Conservation (phyloP, 2,329 filamentous ascomycete species). For the Diaporthe velutina region DNA sequence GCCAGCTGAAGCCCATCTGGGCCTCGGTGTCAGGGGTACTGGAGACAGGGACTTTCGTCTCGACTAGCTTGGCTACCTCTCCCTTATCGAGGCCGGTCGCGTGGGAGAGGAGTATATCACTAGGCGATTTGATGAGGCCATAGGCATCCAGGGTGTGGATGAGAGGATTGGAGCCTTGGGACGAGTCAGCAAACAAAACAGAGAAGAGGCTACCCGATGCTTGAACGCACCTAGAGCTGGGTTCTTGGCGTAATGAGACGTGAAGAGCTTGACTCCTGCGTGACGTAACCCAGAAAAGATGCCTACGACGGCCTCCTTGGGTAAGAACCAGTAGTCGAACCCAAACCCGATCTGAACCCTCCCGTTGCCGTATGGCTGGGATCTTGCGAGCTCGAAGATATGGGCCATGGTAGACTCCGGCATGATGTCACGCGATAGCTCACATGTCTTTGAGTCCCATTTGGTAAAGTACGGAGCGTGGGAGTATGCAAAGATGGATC, state of each 20-base stretch:
- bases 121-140: not conserved
- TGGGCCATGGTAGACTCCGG: not conserved
- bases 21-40: constrained; percentile 12
- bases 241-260: constrained; percentile 5
- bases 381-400: not conserved
- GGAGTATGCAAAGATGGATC: not conserved
- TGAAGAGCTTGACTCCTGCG: constrained; percentile 1
- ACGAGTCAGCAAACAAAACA: not conserved
- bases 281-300: not conserved
- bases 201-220: not conserved
- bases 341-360: constrained; percentile 19
- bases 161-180: not conserved
- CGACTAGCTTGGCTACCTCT: not conserved
- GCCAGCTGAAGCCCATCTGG: constrained; percentile 16
- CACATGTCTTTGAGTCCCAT: constrained; percentile 1
- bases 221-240: not conserved
- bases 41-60: not conserved
- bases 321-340: constrained; percentile 17
- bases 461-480: not conserved
- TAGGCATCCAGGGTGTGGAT: not conserved
- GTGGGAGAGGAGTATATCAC: constrained; percentile 10
- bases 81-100: not conserved
- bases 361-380: not conserved
- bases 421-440: not conserved
- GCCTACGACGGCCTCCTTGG: not conserved